Evolutionary conservation across 345 rosid species (phyloP), one percentile per base, ranked within the genome.

Genomic region (Hibiscus syriacus): DNA sequence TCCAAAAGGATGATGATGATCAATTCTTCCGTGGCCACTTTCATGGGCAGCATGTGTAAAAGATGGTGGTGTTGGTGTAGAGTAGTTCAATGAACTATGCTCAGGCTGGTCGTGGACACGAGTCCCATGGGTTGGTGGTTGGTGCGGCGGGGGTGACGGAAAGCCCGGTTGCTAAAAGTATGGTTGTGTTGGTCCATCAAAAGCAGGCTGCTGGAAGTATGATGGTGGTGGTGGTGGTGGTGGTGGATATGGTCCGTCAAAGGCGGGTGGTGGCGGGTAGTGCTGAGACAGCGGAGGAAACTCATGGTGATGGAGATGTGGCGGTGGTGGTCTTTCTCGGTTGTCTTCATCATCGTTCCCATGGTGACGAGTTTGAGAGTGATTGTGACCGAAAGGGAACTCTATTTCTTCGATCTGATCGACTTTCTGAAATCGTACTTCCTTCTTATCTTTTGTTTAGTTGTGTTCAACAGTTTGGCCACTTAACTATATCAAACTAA

Each of bases 1-100:
- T 55, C 41, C 58, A 45, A 58, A 53, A 53, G 82, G 76, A 61
- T 80, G 80, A 52, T 71, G 80, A 16, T 12, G 32, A 2, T 76
- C 74, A 50, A 52, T 64, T 1, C 49, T 7, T 11, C 17, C 58
- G 23, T 77, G 74, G 23, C 69, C 53, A 29, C 46, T 50, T 64
- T 75, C 83, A 62, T 79, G 80, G 49, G 83, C 74, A 65, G 79
- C 80, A 60, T 84, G 84, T 53, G 54, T 17, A 23, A 68, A 71
- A 13, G 64, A 17, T 8, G 41, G 69, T 57, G 60, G n/a, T n/a
- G n/a, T n/a, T n/a, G n/a, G n/a, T 75, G n/a, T n/a, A n/a, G n/a
- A n/a, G n/a, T n/a, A n/a, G n/a, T n/a, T n/a, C n/a, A n/a, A n/a
- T n/a, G n/a, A 55, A 20, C 36, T 6, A 32, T 25, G 50, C 9